Percentiles rank a stretch among this genome's conserved stretches.
These are phyloP conservation scores for Aspergillus kassunensis DNA, from an alignment of 495 filamentous ascomycete species.

Conservation along the genomic window DNA sequence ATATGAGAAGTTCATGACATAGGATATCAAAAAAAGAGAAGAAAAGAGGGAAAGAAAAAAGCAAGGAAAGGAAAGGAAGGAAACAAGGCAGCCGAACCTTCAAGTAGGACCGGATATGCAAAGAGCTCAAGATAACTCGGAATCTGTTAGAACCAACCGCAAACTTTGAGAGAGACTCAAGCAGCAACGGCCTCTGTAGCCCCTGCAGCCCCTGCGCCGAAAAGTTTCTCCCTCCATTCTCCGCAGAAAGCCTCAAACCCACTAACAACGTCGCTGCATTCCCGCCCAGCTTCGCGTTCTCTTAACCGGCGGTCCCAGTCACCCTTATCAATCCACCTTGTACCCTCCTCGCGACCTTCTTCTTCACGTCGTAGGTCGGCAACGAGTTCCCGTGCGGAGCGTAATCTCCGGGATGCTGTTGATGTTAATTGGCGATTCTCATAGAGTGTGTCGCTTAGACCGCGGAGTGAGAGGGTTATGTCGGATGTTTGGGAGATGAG, in stretches of 20 bases:
- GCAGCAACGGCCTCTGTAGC: conserved; percentile 34
- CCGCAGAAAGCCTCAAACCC: conserved; percentile 87
- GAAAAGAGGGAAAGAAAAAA: background rate
- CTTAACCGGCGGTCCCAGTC: conserved; percentile 74
- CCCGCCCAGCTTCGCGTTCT: conserved; percentile 70
- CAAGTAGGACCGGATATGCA: background rate
- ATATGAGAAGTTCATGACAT: background rate
- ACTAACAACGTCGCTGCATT: conserved; percentile 80
- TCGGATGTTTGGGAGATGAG: conserved; percentile 62
- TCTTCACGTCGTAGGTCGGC: conserved; percentile 78
- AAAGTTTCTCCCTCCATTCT: conserved; percentile 55
- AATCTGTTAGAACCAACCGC: too few species aligned
- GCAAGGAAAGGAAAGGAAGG: background rate
- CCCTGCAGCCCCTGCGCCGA: conserved; percentile 36
- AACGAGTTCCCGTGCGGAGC: conserved; percentile 73
- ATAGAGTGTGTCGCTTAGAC: conserved; percentile 87
- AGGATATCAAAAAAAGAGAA: background rate
- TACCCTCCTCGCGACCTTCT: conserved; percentile 74
- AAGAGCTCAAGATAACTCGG: too few species aligned
- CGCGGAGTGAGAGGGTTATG: conserved; percentile 72
- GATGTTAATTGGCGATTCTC: conserved; percentile 87
- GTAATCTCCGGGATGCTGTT: conserved; percentile 69
- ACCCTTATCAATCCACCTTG: conserved; percentile 71
- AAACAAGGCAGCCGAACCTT: background rate
- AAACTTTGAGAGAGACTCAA: too few species aligned